A percentile compares a stretch with the other conserved stretches of the same genome.
phyloP scores from a whole-genome alignment of 2,329 filamentous ascomycete species.

The Mycogone perniciosa region DNA sequence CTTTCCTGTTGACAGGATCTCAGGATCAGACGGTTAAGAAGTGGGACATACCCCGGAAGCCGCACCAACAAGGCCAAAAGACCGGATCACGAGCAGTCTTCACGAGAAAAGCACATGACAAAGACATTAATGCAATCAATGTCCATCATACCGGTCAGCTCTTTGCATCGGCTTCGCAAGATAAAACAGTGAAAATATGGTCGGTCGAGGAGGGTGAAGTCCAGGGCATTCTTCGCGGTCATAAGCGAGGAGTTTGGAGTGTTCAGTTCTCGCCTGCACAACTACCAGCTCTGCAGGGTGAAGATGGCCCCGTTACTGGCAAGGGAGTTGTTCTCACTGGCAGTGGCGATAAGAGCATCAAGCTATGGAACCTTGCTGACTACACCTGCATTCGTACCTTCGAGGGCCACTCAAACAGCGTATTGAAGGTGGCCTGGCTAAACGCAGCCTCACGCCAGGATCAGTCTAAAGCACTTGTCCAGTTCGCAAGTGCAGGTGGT shows the following conservation, averaged over 20 bases:
- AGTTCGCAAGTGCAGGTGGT: slow-evolving; percentile 80
- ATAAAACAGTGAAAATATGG: slow-evolving; percentile 96
- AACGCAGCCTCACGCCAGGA: slow-evolving; percentile 45
- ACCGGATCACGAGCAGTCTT: slow-evolving; percentile 63
- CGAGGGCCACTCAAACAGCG: slow-evolving; percentile 92
- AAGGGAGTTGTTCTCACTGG: slow-evolving; percentile 84
- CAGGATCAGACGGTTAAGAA: slow-evolving; percentile 94
- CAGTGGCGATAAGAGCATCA: slow-evolving; percentile 92
- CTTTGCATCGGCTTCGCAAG: slow-evolving; percentile 94
- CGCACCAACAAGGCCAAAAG: slow-evolving; percentile 38
- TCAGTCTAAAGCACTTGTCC: slow-evolving; percentile 53
- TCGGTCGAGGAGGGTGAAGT: slow-evolving; percentile 84
- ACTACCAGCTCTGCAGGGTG: slow-evolving; percentile 65
- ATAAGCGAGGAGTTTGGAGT: slow-evolving; percentile 93
- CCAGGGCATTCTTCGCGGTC: slow-evolving; percentile 83
- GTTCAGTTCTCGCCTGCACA: slow-evolving; percentile 80
- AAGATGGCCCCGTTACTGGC: slow-evolving; percentile 64
- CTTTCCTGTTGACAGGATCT: slow-evolving; percentile 84
- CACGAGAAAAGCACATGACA: slow-evolving; percentile 94
- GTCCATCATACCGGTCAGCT: slow-evolving; percentile 67
- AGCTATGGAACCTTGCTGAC: slow-evolving; percentile 87
- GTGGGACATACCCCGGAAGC: slow-evolving; percentile 69
- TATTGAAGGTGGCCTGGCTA: slow-evolving; percentile 90
- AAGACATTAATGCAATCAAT: slow-evolving; percentile 95
- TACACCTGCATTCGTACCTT: slow-evolving; percentile 92